Evolutionary conservation across 148 eudicot species (phyloP), one percentile per base, ranked within the genome.

Genomic region (Nepenthes mirabilis): DNA sequence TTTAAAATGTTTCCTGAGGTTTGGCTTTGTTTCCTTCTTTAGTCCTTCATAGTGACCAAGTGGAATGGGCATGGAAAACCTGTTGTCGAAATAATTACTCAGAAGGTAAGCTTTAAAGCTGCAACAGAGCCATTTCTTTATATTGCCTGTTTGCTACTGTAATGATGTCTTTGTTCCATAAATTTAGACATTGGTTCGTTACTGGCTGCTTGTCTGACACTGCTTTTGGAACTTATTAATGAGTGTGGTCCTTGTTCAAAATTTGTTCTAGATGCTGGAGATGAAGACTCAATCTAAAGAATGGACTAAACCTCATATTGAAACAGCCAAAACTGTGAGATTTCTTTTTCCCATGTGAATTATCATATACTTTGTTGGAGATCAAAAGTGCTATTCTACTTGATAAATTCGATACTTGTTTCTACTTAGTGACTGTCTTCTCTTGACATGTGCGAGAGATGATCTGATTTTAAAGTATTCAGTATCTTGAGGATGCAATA

Each of bases 51-150:
- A 58, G 76, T 70, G 77, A 69, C 74, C 50, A 77, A 82, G 65
- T 91, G 97, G 97, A 76, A 70, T 62, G 81, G 70, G 70, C 83
- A 76, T 63, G 97, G 95, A 65, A 82, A 83, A 70, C 97, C 97
- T 70, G 78, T 83, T 35, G n/a, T 84, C 75, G 93, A 83, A 60
- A 71, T 54, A 55, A 56, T 75, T 61, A 52, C 71, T 48, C 74
- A 87, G 69, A 87, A 87, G 95, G 95, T 79, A 72, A 52, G 57
- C 52, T 50, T 72, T 67, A 52, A 10, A 34, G 4, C 37, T 75
- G 12, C 33, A 1, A 13, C 11, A 5, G 55, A 3, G 32, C n/a
- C 55, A 4, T 23, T 52, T 14, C 55, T 11, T 3, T 34, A 55
- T 34, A 33, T n/a, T 47, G 9, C 33, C 36, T 60, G 36, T 32